A percentile compares a stretch with the other conserved stretches of the same genome.
Evolutionary conservation across 2,329 filamentous ascomycete genomes (phyloP).

Genomic region (Exophiala viscosa): DNA sequence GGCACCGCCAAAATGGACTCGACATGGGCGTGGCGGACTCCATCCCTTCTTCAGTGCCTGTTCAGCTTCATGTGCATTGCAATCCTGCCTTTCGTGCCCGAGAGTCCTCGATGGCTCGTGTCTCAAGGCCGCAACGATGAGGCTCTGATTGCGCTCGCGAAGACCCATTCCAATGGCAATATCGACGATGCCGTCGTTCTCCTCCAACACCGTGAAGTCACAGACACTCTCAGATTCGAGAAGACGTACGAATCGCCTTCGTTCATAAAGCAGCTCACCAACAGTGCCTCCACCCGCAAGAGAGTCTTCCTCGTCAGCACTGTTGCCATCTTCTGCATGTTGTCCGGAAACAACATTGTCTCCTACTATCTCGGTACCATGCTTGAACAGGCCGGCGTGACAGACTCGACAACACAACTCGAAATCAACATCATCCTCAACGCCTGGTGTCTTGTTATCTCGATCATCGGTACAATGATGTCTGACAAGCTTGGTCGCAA

Average conservation of each 20-base stretch:
- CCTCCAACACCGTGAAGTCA: constrained; percentile 16
- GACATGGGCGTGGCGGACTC: constrained; percentile 47
- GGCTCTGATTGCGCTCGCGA: constrained; percentile 21
- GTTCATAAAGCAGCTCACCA: constrained; percentile 6
- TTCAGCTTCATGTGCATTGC: constrained; percentile 40
- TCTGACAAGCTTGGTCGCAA: constrained; percentile 45
- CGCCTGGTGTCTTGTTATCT: constrained; percentile 46
- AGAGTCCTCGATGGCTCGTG: constrained; percentile 40
- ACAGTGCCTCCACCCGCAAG: constrained; percentile 9
- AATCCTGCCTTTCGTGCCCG: constrained; percentile 45
- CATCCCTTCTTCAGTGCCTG: constrained; percentile 43
- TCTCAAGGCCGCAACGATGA: constrained; percentile 22
- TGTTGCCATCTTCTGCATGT: constrained; percentile 18
- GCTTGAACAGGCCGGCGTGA: constrained; percentile 47
- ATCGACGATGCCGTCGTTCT: constrained; percentile 9
- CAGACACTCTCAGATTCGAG: constrained; percentile 19
- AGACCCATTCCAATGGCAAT: constrained; percentile 14
- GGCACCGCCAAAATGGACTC: constrained; percentile 38
- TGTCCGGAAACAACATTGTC: constrained; percentile 23
- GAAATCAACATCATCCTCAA: constrained; percentile 52
- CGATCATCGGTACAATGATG: constrained; percentile 44
- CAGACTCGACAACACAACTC: constrained; percentile 42
- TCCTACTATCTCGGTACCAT: constrained; percentile 42
- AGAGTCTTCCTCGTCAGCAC: constrained; percentile 13
- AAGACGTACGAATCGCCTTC: constrained; percentile 6